phyloP scores from a whole-genome alignment of 208 protist species.

The Trypanosomatidae sp. region DNA sequence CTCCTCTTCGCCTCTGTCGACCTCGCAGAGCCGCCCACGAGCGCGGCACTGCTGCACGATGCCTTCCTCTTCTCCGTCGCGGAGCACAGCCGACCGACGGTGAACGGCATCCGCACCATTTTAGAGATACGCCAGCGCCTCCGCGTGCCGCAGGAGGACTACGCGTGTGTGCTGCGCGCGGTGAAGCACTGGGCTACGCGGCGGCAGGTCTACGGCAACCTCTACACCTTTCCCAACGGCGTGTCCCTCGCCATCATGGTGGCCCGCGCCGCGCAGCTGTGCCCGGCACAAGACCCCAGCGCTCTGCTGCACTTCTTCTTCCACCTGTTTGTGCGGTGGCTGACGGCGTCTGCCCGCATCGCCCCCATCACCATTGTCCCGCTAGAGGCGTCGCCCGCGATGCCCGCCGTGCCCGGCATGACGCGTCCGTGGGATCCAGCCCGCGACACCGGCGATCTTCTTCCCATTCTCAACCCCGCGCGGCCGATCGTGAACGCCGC shows the following conservation, averaged over 20 bases:
- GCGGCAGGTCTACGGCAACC: constrained; percentile 95
- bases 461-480: constrained; percentile 97
- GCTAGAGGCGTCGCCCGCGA: too few relatives aligned
- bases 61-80: constrained; percentile 59
- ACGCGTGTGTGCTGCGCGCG: constrained; percentile 53
- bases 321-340: constrained; percentile 78
- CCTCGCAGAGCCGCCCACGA: constrained; percentile 41
- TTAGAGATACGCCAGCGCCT: constrained; percentile 63
- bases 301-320: constrained; percentile 91
- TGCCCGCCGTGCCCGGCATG: constrained; percentile 66
- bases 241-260: constrained; percentile 95
- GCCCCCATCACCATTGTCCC: constrained; percentile 73
- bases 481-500: constrained; percentile 97
- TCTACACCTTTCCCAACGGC: constrained; percentile 96
- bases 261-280: constrained; percentile 93
- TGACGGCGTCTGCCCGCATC: constrained; percentile 32
- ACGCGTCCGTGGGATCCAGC: constrained; percentile 50
- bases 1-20: constrained; percentile 70
- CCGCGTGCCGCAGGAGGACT: constrained; percentile 41
- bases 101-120: constrained; percentile 80
- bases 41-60: constrained; percentile 50
- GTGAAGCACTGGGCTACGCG: constrained; percentile 81
- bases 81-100: constrained; percentile 44
- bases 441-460: constrained; percentile 60
- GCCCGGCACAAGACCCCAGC: constrained; percentile 73